Base-by-base conservation (phyloP, 305 asterid genomes). In the Fraxinus dipetala region DNA sequence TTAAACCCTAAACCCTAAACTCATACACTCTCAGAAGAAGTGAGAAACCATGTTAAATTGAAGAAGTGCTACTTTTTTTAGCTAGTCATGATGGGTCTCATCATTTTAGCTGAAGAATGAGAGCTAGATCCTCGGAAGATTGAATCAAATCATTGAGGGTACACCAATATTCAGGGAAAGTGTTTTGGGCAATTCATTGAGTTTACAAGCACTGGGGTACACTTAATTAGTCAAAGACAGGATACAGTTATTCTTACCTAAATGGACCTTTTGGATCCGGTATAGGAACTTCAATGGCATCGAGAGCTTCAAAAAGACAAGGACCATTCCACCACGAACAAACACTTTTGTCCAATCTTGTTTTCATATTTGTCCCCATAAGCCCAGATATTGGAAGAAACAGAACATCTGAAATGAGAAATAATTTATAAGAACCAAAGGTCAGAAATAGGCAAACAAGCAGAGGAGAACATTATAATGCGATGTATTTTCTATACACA, bases 351-450 rank as follows among this genome's bases (percentile, higher is more conserved):
- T 88, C 97, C 78, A 93, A 18, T 84, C 92, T 85, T 74, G 88
- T 86, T 84, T 94, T 85, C 96, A 95, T 88, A 81, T 95, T 95
- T 82, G 88, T 22, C 74, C 99, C 97, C 77, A 87, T 18, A 77
- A 95, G 97, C 72, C 94, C 98, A 85, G 97, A 94, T 83, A 95
- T 89, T 30, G 99, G 98, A 75, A 95, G 96, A 88, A 95, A 96
- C 83, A 83, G 93, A 78, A 96, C 98, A 76, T 94, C 99, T 96
- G 91, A 72, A 81, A 77, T 40, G 10, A 72, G 24, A 78, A 67
- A 59, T 75, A 80, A 24, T 82, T 43, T n/a, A 18, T 32, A 81
- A 72, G 67, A 38, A 38, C 72, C 34, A 48, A 73, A 16, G 51
- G 24, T 34, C 69, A 79, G 24, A 59, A 72, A 67, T 11, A 13